A percentile compares a stretch with the other conserved stretches of the same genome.
Evolutionary conservation across 164 flowering plant species (phyloP).

Genomic region (Liquidambar formosana): DNA sequence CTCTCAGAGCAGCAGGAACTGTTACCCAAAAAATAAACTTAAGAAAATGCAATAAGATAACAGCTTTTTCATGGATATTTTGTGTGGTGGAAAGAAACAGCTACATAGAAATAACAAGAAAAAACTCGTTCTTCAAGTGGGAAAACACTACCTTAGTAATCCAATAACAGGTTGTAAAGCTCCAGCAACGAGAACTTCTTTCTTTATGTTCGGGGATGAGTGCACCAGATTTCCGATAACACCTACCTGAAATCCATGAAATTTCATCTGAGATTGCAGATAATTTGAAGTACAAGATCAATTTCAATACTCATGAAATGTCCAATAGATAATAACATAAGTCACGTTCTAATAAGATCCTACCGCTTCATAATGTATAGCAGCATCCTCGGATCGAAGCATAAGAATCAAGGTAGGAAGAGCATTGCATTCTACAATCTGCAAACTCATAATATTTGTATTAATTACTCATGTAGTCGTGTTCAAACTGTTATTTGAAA

Average conservation of each 20-base stretch:
- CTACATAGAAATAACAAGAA: not conserved
- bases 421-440: conserved; percentile 90
- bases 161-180: conserved; percentile 90
- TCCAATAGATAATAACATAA: too few species aligned
- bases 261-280: conserved; percentile 3
- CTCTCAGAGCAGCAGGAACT: conserved; percentile 93
- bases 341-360: conserved; percentile 5
- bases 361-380: conserved; percentile 81
- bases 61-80: not conserved
- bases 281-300: not conserved
- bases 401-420: conserved; percentile 68
- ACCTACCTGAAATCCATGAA: conserved; percentile 49
- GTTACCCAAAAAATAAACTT: conserved; percentile 25
- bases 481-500: too few species aligned
- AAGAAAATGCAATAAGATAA: not conserved
- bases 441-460: conserved; percentile 14
- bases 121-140: not conserved
- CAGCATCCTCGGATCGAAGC: conserved; percentile 79
- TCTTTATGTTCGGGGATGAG: conserved; percentile 82
- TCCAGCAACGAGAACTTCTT: conserved; percentile 74
- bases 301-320: too few species aligned
- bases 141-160: conserved; percentile 62
- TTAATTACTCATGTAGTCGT: not conserved
- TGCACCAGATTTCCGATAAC: conserved; percentile 85
- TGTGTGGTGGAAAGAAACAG: not conserved